Evolutionary conservation across 2,329 filamentous ascomycete genomes (phyloP).

Genomic region (Colletotrichum scovillei): DNA sequence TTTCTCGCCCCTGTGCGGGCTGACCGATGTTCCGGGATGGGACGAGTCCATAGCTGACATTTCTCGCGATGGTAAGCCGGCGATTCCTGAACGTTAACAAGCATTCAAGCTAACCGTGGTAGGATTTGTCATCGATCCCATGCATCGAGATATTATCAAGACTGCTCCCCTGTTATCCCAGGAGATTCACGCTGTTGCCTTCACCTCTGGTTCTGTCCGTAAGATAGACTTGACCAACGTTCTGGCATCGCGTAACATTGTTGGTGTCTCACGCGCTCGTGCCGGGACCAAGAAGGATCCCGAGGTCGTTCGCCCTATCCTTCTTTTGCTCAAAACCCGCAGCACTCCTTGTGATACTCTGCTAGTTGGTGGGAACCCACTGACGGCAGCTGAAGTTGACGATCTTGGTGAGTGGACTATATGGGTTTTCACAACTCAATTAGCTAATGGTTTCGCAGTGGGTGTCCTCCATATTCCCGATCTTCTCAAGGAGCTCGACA

Average conservation of each 20-base stretch:
- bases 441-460: slow-evolving; percentile 35
- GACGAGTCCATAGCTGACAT: slow-evolving; percentile 62
- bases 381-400: slow-evolving; percentile 59
- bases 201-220: slow-evolving; percentile 65
- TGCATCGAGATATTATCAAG: slow-evolving; percentile 39
- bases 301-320: slow-evolving; percentile 60
- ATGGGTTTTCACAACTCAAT: not conserved
- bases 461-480: slow-evolving; percentile 43
- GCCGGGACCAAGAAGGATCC: slow-evolving; percentile 37
- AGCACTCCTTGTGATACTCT: slow-evolving; percentile 63
- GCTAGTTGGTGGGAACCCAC: slow-evolving; percentile 59
- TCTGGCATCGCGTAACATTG: slow-evolving; percentile 39
- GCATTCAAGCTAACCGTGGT: not conserved
- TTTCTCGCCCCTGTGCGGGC: slow-evolving; percentile 53
- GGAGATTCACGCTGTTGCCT: slow-evolving; percentile 66
- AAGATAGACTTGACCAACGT: slow-evolving; percentile 64
- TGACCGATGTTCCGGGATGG: slow-evolving; percentile 56
- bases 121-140: slow-evolving; percentile 34
- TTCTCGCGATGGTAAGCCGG: slow-evolving; percentile 60
- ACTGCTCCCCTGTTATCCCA: slow-evolving; percentile 64
- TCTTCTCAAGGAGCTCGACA: slow-evolving; percentile 58
- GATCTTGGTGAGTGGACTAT: slow-evolving; percentile 55
- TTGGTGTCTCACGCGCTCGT: slow-evolving; percentile 15
- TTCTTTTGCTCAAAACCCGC: slow-evolving; percentile 60
- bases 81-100: not conserved